phyloP scores from a whole-genome alignment of 2,329 filamentous ascomycete species.

The Diaporthe velutina region DNA sequence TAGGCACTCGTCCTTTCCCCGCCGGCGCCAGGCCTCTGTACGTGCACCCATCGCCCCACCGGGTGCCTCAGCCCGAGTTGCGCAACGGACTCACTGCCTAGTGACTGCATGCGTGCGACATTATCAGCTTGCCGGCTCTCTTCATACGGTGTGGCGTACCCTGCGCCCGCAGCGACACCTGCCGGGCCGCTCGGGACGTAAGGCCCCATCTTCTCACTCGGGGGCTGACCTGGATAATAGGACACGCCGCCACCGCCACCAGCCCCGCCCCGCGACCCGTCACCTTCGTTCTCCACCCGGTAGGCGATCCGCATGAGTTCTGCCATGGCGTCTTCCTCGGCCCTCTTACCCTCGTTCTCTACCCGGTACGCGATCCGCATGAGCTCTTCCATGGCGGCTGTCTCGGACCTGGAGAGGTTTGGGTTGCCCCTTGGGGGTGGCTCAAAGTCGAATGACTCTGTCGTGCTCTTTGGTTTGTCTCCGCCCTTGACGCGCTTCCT shows the following conservation, averaged over 20 bases:
- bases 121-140: slow-evolving; percentile 8
- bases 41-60: slow-evolving; percentile 14
- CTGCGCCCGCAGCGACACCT: background rate
- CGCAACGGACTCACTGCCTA: slow-evolving; percentile 21
- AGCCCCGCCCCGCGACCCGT: background rate
- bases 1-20: background rate
- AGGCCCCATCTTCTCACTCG: slow-evolving; percentile 4
- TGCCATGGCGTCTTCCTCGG: slow-evolving; percentile 20
- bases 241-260: background rate
- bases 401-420: slow-evolving; percentile 12
- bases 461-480: background rate
- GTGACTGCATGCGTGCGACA: slow-evolving; percentile 6
- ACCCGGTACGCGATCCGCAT: slow-evolving; percentile 25
- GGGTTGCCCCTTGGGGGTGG: slow-evolving; percentile 8
- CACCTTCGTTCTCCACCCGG: slow-evolving; percentile 17
- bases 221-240: slow-evolving; percentile 17
- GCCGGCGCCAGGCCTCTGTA: background rate
- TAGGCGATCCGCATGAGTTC: slow-evolving; percentile 20
- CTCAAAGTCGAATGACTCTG: slow-evolving; percentile 14
- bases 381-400: slow-evolving; percentile 16
- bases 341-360: no score
- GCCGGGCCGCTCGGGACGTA: background rate
- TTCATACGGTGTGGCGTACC: background rate
- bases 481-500: background rate
- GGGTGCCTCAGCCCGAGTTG: slow-evolving; percentile 20